Evolutionary conservation across 2,329 filamentous ascomycete genomes (phyloP).

Genomic region (Zalaria sp.): DNA sequence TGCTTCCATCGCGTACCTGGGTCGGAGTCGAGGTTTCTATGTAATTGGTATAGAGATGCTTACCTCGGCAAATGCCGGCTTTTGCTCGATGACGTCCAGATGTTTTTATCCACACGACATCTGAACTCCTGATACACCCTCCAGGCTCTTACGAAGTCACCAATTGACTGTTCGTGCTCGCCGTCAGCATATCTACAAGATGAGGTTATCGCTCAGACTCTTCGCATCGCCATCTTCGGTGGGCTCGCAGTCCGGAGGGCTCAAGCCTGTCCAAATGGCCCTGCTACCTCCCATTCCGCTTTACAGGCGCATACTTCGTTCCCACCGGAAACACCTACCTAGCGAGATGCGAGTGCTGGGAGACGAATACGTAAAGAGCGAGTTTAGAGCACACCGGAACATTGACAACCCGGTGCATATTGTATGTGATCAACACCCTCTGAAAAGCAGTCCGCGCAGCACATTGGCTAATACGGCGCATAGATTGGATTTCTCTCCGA

Average conservation of each 20-base stretch:
- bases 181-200: neutral
- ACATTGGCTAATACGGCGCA: too few relatives aligned
- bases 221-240: constrained; percentile 18
- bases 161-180: too few relatives aligned
- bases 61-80: too few relatives aligned
- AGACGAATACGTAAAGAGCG: constrained; percentile 83
- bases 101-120: too few relatives aligned
- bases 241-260: constrained; percentile 16
- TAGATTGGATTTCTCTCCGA: constrained; percentile 92
- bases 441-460: neutral
- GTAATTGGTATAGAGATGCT: too few relatives aligned
- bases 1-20: too few relatives aligned
- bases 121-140: too few relatives aligned
- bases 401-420: constrained; percentile 88
- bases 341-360: constrained; percentile 65
- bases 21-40: too few relatives aligned
- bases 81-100: too few relatives aligned
- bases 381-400: constrained; percentile 72
- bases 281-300: constrained; percentile 78
- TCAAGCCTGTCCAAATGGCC: constrained; percentile 42
- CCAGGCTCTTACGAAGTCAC: too few relatives aligned
- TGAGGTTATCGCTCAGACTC: constrained; percentile 14
- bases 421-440: constrained; percentile 38
- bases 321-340: constrained; percentile 68
- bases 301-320: constrained; percentile 74